A percentile compares a stretch with the other conserved stretches of the same genome.
phyloP scores from a whole-genome alignment of 306 rosid genomes.

The Cucurbita argyrosperma region DNA sequence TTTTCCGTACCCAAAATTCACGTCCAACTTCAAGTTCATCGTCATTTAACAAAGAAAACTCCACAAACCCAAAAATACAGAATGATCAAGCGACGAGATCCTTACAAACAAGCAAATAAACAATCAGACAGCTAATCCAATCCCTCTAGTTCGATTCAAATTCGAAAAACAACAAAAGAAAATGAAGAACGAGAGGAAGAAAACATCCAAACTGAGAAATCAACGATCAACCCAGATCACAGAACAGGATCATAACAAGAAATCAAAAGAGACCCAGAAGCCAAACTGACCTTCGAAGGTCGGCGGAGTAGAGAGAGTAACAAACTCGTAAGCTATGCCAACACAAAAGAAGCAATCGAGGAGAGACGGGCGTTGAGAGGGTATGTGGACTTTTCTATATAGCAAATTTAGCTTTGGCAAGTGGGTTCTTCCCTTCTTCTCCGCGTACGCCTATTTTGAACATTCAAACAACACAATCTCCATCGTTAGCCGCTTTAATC shows the following conservation, averaged over 20 bases:
- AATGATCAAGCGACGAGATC: background rate
- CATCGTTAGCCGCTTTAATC: background rate
- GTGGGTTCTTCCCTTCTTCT: background rate
- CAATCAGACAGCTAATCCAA: background rate
- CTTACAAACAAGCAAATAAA: background rate
- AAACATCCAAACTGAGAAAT: background rate
- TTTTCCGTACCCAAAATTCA: background rate
- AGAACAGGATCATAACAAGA: background rate
- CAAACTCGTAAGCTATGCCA: background rate
- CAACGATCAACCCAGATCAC: background rate
- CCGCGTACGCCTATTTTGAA: background rate
- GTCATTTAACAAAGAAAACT: background rate
- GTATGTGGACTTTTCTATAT: background rate
- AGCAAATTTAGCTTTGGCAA: background rate
- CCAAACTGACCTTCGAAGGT: slow-evolving; percentile 21
- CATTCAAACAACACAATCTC: background rate
- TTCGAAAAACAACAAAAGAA: background rate
- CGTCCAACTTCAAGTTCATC: background rate
- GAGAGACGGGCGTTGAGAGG: background rate
- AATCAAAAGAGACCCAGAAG: slow-evolving; percentile 11
- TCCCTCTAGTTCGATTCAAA: background rate
- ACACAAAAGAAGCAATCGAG: background rate
- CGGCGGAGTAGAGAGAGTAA: background rate
- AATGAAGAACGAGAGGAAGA: background rate
- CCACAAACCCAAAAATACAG: background rate